Percentiles rank a stretch among this genome's conserved stretches.
Conservation (phyloP, 2,329 filamentous ascomycete genomes). For the Neoarthrinium moseri region DNA sequence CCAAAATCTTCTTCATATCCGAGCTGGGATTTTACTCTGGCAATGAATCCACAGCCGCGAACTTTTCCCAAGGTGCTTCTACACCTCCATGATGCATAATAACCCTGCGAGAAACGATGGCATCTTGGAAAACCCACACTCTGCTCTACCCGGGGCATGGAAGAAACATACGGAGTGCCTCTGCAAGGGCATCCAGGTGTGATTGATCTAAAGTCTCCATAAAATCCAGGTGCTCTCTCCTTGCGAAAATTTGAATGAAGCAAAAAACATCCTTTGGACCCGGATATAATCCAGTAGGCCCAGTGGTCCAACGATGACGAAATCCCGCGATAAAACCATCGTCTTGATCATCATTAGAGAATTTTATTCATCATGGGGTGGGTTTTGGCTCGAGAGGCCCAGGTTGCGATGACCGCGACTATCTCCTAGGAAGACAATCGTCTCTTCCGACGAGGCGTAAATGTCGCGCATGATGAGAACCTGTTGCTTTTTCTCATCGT, state of each 20-base stretch:
- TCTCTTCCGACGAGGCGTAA: neutral
- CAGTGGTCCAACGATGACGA: neutral
- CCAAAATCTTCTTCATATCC: neutral
- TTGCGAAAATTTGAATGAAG: neutral
- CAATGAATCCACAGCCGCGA: neutral
- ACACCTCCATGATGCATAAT: neutral
- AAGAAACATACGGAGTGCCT: neutral
- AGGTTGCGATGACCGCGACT: neutral
- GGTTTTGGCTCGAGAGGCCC: too few species aligned
- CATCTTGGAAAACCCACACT: slow-evolving; percentile 4
- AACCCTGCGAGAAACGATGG: neutral
- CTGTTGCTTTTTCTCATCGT: neutral
- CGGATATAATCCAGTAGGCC: too few species aligned
- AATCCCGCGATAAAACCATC: neutral
- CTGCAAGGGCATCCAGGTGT: neutral
- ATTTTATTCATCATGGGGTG: neutral
- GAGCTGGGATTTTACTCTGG: neutral
- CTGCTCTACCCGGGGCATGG: neutral
- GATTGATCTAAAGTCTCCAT: neutral
- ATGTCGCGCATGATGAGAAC: neutral
- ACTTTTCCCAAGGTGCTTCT: neutral
- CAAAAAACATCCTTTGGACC: neutral
- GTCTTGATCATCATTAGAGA: neutral
- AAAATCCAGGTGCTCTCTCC: neutral
- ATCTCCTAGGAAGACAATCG: neutral